Evolutionary conservation across 805 yeast species (phyloP), one percentile per base, ranked within the genome.

Genomic region (Saccharomyces paradoxus): DNA sequence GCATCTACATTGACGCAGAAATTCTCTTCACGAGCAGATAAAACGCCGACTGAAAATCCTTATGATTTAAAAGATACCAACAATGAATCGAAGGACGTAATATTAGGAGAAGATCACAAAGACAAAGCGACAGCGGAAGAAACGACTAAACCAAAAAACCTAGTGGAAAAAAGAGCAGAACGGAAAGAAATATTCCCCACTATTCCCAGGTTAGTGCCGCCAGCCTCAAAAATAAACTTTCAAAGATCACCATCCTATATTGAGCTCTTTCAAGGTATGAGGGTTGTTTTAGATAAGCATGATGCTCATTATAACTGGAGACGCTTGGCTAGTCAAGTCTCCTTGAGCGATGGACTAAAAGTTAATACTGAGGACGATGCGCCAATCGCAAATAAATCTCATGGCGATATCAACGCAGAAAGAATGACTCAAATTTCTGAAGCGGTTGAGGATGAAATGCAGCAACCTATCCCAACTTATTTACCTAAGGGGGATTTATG

Each of bases 301-400:
- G 72, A 69, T 55, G 70, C 69, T 9, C 56, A 57, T 14, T 66
- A 65, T 46, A 69, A 68, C 51, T 69, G 72, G 72, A 64, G 58
- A 46, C 60, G 66, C 12, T 52, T 68, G 22, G 57, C 67, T 1
- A 60, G 65, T 26, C 66, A 66, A 9, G 48, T 50, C 8, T 60
- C 67, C 5, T 50, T 56, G 17, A 53, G 49, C 24, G 58, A 57
- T 8, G 49, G 29, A 9, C 49, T 44, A 9, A 48, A 47, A 12
- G 46, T 48, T 12, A 31, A 50, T 32, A 53, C 50, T 27, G 27
- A 46, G 8, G 48, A 52, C n/a, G 10, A 41, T 12, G 41, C 21
- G 8, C 22, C 30, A 28, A 31, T 14, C 3, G 3, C 30, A n/a
- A 14, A 14, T 30, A 29, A n/a, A 14, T 3, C n/a, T 17, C 37